Base-by-base conservation (phyloP, 2,329 filamentous ascomycete genomes). In the Cladosporium colombiae region DNA sequence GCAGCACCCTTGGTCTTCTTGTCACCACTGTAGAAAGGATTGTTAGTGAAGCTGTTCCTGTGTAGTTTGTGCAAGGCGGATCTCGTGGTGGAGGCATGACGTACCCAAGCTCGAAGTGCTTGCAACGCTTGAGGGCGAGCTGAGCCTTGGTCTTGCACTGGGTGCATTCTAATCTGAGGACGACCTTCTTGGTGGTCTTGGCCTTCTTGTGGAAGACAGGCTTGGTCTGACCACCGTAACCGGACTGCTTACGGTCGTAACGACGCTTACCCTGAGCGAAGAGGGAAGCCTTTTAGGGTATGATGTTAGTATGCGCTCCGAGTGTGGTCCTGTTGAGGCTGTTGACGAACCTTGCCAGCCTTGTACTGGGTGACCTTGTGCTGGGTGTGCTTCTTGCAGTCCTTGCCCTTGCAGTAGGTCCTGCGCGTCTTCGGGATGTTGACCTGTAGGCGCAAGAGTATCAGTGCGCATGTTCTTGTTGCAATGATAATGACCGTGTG, bases 1-100 rank as follows among this genome's bases (percentile, higher is more conserved):
- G 95, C 95, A 78, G 95, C 95, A 91, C 95, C 95, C 93, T 99
- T 99, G 79, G 95, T 99, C 92, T 99, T 99, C 93, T 99, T 99
- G 91, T 99, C 95, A 89, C 95, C 95, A 90, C 95, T 96, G 76
- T 78, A 68, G 70, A 10, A 46, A 3, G 35, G 10, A 23, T 72
- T 70, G 68, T 67, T 66, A 59, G 77, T 86, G 80, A 86, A 16
- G 82, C 71, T 78, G 73, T 61, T 61, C 49, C 49, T 21, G 29
- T 23, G 7, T 67, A 11, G 37, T 31, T 5, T 58, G 35, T 50
- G 37, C 27, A 27, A 3, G 21, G 46, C 59, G 31, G 31, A 33
- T 49, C 31, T 35, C 18, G 11, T 37, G 4, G 11, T 37, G 4
- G 53, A 18, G 11, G 16, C 44, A 69, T 46, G 71, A 88, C 92